A percentile compares a stretch with the other conserved stretches of the same genome.
Conservation (phyloP, 106 monocot genomes). For the Acanthochlamys bracteata region DNA sequence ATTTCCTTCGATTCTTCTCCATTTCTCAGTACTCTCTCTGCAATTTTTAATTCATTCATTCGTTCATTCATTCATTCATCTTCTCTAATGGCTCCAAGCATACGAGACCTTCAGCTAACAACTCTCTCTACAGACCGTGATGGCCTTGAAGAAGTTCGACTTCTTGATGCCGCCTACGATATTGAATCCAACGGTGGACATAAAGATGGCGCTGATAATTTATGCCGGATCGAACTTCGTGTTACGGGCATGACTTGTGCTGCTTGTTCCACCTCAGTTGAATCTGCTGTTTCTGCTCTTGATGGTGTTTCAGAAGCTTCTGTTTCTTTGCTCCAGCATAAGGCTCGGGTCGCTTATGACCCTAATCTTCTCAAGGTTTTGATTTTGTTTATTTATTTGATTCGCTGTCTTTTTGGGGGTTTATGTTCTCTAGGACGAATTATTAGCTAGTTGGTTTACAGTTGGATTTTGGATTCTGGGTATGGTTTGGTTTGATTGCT, state of each 20-base stretch:
- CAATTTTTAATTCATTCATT: background rate
- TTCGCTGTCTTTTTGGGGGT: background rate
- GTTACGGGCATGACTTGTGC: conserved; percentile 82
- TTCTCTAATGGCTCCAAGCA: background rate
- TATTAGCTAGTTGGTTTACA: background rate
- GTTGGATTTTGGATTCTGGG: too few species aligned
- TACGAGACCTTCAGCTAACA: conserved; percentile 29
- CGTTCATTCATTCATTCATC: background rate
- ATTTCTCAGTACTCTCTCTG: background rate
- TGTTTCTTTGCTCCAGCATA: conserved; percentile 68
- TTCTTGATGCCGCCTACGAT: conserved; percentile 53
- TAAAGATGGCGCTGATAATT: background rate
- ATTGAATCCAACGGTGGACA: conserved; percentile 19
- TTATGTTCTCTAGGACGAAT: too few species aligned
- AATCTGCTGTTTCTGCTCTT: conserved; percentile 30
- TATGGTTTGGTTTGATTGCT: too few species aligned
- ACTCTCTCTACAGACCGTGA: conserved; percentile 12
- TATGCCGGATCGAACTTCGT: conserved; percentile 27
- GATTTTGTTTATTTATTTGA: background rate
- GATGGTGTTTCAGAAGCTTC: conserved; percentile 37
- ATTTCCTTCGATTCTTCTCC: background rate
- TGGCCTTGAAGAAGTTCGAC: conserved; percentile 51
- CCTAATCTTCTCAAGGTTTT: conserved; percentile 42
- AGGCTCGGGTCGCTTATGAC: conserved; percentile 55
- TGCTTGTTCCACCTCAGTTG: conserved; percentile 59